Evolutionary conservation across 257 asterid genomes (phyloP).

Genomic region (Eucommia ulmoides): DNA sequence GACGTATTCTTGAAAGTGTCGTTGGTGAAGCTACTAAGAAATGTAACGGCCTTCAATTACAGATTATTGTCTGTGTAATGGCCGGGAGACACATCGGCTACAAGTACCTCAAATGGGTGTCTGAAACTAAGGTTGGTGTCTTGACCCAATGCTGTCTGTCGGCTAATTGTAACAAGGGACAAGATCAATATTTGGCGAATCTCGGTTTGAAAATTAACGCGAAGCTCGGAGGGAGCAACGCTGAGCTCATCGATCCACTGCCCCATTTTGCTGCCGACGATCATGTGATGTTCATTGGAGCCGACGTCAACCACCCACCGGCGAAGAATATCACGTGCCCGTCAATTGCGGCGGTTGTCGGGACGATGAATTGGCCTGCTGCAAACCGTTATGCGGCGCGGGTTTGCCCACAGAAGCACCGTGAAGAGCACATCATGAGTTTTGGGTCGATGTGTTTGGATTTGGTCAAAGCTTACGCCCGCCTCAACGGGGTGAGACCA

Average conservation of each 20-base stretch:
- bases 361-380: conserved; percentile 59
- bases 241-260: conserved; percentile 30
- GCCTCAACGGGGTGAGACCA: conserved; percentile 24
- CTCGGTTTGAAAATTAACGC: conserved; percentile 61
- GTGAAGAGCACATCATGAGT: conserved; percentile 34
- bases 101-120: conserved; percentile 52
- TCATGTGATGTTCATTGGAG: conserved; percentile 76
- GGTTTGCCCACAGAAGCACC: conserved; percentile 47
- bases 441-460: conserved; percentile 45
- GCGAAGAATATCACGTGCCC: conserved; percentile 32
- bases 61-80: conserved; percentile 54
- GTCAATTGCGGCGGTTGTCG: conserved; percentile 80
- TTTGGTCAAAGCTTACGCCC: conserved; percentile 24
- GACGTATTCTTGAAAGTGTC: conserved; percentile 19
- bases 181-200: conserved; percentile 49
- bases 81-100: conserved; percentile 31
- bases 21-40: conserved; percentile 11
- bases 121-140: conserved; percentile 44
- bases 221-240: conserved; percentile 60
- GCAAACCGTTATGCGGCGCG: conserved; percentile 62
- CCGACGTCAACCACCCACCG: conserved; percentile 77
- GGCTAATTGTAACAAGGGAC: conserved; percentile 11
- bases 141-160: conserved; percentile 58
- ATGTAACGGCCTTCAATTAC: conserved; percentile 22
- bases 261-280: conserved; percentile 28